phyloP scores from a whole-genome alignment of 1,284 basidiomycete genomes.

The Earliella scabrosa region DNA sequence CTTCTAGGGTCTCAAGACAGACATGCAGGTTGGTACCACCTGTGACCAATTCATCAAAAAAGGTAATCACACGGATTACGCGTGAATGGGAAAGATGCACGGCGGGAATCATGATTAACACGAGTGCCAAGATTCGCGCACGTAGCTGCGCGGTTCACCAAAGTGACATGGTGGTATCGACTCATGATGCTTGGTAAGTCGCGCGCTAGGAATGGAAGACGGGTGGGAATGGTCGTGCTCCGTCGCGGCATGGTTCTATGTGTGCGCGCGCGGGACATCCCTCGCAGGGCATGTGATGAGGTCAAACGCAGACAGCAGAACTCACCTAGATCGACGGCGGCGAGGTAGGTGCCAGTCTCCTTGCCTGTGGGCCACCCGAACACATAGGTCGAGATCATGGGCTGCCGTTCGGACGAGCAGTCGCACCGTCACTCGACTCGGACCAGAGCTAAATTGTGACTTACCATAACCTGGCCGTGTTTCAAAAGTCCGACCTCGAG shows the following conservation, averaged over 20 bases:
- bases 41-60: constrained; percentile 31
- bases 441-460: constrained; percentile 38
- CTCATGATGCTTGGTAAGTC: too few species aligned
- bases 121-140: background rate
- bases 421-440: constrained; percentile 7
- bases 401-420: constrained; percentile 46
- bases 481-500: constrained; percentile 89
- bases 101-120: too few species aligned
- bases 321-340: constrained; percentile 91
- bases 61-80: background rate
- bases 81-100: background rate
- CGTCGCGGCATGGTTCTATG: background rate
- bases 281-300: background rate
- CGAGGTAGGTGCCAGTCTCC: constrained; percentile 91
- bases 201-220: too few species aligned
- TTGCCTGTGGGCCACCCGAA: constrained; percentile 96
- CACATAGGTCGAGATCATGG: constrained; percentile 96
- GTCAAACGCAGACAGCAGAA: constrained; percentile 8
- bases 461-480: constrained; percentile 85
- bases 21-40: constrained; percentile 97
- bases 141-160: too few species aligned
- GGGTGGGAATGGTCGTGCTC: too few species aligned
- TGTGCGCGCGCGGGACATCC: background rate
- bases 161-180: too few species aligned
- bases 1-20: constrained; percentile 92